phyloP scores from a whole-genome alignment of 768 basidiomycete species.

The Pulveroboletus sp. region DNA sequence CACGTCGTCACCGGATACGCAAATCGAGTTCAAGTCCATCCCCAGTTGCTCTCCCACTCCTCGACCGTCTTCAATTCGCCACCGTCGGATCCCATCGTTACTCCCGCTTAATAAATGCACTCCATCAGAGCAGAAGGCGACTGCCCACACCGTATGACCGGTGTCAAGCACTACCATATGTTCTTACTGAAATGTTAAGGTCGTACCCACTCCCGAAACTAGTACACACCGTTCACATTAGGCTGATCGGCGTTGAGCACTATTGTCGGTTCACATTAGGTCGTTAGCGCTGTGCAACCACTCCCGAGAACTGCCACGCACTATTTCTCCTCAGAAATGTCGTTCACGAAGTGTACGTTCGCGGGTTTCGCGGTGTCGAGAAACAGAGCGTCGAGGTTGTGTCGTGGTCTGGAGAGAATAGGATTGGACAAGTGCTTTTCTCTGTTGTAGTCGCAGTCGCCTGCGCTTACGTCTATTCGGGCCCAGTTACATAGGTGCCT shows the following conservation, averaged over 20 bases:
- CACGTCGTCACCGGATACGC: neutral
- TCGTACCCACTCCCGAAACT: neutral
- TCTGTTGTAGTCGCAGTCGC: neutral
- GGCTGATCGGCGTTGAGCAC: too few relatives aligned
- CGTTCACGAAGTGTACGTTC: neutral
- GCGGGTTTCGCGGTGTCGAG: neutral
- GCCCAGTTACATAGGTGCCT: too few relatives aligned
- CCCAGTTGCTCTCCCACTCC: neutral
- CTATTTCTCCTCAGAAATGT: neutral
- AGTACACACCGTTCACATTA: neutral
- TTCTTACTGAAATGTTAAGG: neutral
- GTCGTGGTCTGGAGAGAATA: neutral
- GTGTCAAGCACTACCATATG: neutral
- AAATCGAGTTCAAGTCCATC: neutral
- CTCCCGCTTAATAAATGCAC: neutral
- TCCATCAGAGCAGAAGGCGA: conserved; percentile 1
- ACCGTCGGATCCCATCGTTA: neutral
- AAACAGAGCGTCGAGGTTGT: neutral
- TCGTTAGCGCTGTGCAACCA: too few relatives aligned
- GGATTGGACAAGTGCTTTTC: neutral
- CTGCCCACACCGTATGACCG: too few relatives aligned
- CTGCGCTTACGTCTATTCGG: neutral
- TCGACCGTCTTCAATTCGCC: neutral
- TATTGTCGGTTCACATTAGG: too few relatives aligned
- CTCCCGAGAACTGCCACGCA: neutral